A percentile compares a stretch with the other conserved stretches of the same genome.
phyloP scores from a whole-genome alignment of 495 filamentous ascomycete species.

The Hypoxylon intermedium region DNA sequence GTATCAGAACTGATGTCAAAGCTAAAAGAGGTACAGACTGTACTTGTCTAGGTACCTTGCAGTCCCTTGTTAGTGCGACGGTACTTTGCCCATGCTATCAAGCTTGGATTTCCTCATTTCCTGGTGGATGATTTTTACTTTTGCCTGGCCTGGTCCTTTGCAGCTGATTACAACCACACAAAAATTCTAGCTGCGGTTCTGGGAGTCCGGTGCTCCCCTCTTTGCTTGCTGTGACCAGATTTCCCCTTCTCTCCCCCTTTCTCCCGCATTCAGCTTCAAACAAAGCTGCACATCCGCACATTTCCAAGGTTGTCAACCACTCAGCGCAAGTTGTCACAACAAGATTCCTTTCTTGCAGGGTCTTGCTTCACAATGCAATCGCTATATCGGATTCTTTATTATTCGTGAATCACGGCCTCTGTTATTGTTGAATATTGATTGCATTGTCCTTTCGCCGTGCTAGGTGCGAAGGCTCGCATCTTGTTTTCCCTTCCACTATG shows the following conservation, averaged over 20 bases:
- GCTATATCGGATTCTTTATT: background rate
- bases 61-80: constrained; percentile 39
- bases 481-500: background rate
- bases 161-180: constrained; percentile 47
- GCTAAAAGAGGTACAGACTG: constrained; percentile 5
- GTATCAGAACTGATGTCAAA: background rate
- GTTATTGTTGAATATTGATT: too few species aligned
- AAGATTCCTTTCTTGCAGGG: background rate
- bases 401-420: background rate
- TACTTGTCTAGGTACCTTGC: constrained; percentile 28
- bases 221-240: constrained; percentile 21
- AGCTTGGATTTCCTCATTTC: constrained; percentile 20
- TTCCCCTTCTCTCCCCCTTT: constrained; percentile 35
- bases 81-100: constrained; percentile 26
- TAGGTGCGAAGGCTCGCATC: too few species aligned
- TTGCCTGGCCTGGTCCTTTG: constrained; percentile 42
- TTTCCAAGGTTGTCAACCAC: constrained; percentile 7
- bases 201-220: constrained; percentile 42
- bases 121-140: constrained; percentile 29
- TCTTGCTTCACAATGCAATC: background rate
- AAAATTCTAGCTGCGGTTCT: constrained; percentile 31
- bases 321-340: background rate
- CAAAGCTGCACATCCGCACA: constrained; percentile 4
- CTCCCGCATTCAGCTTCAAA: constrained; percentile 21
- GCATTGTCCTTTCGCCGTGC: too few species aligned